Conservation (phyloP, 345 rosid species). For the Raphanus raphanistrum region DNA sequence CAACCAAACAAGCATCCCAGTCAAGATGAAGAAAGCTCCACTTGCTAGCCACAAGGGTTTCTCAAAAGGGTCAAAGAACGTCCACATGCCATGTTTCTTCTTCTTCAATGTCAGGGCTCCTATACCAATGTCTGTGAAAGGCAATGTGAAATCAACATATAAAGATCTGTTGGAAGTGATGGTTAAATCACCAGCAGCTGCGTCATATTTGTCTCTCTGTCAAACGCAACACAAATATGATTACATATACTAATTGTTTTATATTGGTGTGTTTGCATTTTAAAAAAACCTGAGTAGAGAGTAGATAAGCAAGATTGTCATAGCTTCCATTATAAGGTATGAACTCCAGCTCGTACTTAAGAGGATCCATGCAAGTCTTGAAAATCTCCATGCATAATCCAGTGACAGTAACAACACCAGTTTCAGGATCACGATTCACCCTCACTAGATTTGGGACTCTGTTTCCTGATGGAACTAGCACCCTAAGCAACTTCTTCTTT, state of each 20-base stretch:
- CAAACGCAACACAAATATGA: background rate
- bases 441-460: conserved; percentile 29
- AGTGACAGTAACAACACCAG: background rate
- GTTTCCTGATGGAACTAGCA: conserved; percentile 26
- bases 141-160: conserved; percentile 29
- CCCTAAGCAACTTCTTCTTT: conserved; percentile 24
- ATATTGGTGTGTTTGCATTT: background rate
- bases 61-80: conserved; percentile 31
- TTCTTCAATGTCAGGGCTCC: conserved; percentile 8
- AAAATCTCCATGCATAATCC: conserved; percentile 48
- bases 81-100: conserved; percentile 12
- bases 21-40: conserved; percentile 32
- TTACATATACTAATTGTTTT: background rate
- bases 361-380: conserved; percentile 24
- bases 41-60: conserved; percentile 30
- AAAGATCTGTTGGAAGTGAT: conserved; percentile 26
- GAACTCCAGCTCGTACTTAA: conserved; percentile 31
- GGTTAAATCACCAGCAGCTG: conserved; percentile 35
- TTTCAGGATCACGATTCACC: conserved; percentile 21
- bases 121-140: conserved; percentile 33
- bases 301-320: conserved; percentile 33
- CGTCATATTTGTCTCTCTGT: conserved; percentile 28
- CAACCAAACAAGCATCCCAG: conserved; percentile 30
- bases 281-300: conserved; percentile 36
- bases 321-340: conserved; percentile 35